Conservation (phyloP, 1,284 basidiomycete species). For the Agroathelia rolfsii region DNA sequence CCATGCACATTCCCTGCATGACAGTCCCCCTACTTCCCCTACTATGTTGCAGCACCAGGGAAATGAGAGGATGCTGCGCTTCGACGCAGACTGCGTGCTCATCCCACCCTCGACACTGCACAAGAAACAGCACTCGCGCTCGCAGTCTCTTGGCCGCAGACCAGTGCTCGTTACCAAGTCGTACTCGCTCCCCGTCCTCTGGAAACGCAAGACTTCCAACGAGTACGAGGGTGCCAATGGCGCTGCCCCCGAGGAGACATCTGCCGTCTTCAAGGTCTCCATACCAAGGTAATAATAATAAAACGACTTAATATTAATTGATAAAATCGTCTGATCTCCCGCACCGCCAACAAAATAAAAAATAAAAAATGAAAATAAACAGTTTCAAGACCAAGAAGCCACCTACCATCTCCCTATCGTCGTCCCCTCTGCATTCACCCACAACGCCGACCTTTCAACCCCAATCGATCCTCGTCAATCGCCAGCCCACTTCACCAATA, state of each 20-base stretch:
- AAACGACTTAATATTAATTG: no score
- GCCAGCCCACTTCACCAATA: constrained; percentile 34
- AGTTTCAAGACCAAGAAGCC: no score
- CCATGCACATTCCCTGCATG: no score
- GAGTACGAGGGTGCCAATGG: constrained; percentile 19
- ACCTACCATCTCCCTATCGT: constrained; percentile 20
- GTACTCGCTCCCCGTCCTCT: constrained; percentile 52
- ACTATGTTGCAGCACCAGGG: no score
- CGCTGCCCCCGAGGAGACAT: constrained; percentile 27
- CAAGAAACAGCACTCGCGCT: constrained; percentile 34
- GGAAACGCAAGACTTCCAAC: constrained; percentile 33
- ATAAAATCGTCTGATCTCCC: no score
- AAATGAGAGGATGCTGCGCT: constrained; percentile 41
- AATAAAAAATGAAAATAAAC: constrained; percentile 1
- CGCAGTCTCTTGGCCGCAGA: constrained; percentile 26
- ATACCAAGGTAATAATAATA: constrained; percentile 54
- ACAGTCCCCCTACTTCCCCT: no score
- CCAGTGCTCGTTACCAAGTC: constrained; percentile 47
- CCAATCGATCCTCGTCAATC: constrained; percentile 23
- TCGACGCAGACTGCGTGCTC: constrained; percentile 55
- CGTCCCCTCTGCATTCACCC: constrained; percentile 22
- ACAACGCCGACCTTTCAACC: constrained; percentile 22
- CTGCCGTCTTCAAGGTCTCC: constrained; percentile 46
- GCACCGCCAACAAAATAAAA: neutral
- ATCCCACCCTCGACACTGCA: constrained; percentile 42